A percentile compares a stretch with the other conserved stretches of the same genome.
These are phyloP conservation scores for Wickerhamomyces sp. DNA, from an alignment of 1,139 yeast species.

Conservation along the genomic window DNA sequence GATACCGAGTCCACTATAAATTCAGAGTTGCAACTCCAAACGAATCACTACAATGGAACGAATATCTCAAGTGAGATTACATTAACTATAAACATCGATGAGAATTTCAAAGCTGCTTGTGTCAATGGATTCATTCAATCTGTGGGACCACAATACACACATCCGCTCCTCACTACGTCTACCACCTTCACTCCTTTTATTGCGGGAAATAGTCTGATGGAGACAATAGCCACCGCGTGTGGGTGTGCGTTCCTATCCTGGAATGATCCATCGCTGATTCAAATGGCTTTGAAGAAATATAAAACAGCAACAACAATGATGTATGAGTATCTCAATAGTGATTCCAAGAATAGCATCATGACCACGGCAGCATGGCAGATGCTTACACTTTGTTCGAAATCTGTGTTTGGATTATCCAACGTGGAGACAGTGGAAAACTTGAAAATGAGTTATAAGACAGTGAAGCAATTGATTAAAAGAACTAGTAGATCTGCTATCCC, in stretches of 20 bases:
- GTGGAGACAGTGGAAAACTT: no score
- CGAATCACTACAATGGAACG: not conserved
- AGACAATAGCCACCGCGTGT: conserved; percentile 33
- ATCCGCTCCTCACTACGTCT: conserved; percentile 35
- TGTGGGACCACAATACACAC: conserved; percentile 39
- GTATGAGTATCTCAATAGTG: not conserved
- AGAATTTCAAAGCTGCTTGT: conserved; percentile 29
- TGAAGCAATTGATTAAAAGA: not conserved
- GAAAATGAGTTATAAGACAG: not conserved
- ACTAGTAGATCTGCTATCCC: not conserved
- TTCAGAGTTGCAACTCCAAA: not conserved
- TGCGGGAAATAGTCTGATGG: conserved; percentile 25
- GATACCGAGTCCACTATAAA: not conserved
- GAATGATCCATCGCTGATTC: conserved; percentile 17
- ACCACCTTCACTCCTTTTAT: conserved; percentile 31
- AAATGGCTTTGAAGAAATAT: conserved; percentile 9
- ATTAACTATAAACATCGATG: conserved; percentile 12
- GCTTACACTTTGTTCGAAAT: conserved; percentile 32
- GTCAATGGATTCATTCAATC: conserved; percentile 32
- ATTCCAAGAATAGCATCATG: conserved; percentile 22
- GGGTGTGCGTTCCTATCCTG: conserved; percentile 33
- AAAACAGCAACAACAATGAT: conserved; percentile 2
- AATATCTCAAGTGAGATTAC: not conserved
- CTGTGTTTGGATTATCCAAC: no score
- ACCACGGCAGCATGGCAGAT: conserved; percentile 32